Evolutionary conservation across 306 rosid genomes (phyloP).

Genomic region (Luffa aegyptiaca): DNA sequence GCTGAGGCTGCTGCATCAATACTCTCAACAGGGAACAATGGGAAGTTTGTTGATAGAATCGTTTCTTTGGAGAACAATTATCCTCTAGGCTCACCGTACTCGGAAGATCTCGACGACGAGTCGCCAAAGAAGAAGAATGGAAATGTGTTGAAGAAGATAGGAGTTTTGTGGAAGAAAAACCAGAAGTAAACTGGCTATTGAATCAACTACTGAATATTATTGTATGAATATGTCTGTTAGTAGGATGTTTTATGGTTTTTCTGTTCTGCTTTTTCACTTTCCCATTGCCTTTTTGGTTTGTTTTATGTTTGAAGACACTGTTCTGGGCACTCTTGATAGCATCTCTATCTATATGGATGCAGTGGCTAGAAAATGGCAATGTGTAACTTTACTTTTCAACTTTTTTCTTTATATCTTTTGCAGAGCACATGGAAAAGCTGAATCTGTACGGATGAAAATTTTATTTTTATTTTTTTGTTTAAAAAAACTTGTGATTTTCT

Average conservation of each 20-base stretch:
- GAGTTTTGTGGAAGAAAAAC: constrained; percentile 84
- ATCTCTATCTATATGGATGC: background rate
- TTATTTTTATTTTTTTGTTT: no score
- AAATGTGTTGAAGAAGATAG: constrained; percentile 86
- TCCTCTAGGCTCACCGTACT: constrained; percentile 57
- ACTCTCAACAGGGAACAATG: constrained; percentile 57
- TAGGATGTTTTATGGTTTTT: background rate
- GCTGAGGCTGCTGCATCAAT: constrained; percentile 91
- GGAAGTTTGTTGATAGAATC: constrained; percentile 46
- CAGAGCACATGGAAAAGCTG: background rate
- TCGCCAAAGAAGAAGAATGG: constrained; percentile 86
- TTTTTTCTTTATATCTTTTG: background rate
- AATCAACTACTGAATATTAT: background rate
- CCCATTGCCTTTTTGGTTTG: background rate
- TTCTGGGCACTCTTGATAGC: background rate
- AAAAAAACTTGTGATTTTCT: no score
- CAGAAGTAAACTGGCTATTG: constrained; percentile 27
- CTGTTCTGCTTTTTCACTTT: background rate
- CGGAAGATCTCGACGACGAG: constrained; percentile 69
- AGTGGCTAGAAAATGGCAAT: background rate
- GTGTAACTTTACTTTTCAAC: background rate
- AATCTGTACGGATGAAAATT: background rate
- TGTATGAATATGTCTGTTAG: constrained; percentile 1
- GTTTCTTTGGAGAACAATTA: constrained; percentile 47
- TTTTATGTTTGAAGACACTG: background rate